These are phyloP conservation scores for Kwoniella botswanensis DNA, from an alignment of 768 basidiomycete genomes.

Conservation along the genomic window DNA sequence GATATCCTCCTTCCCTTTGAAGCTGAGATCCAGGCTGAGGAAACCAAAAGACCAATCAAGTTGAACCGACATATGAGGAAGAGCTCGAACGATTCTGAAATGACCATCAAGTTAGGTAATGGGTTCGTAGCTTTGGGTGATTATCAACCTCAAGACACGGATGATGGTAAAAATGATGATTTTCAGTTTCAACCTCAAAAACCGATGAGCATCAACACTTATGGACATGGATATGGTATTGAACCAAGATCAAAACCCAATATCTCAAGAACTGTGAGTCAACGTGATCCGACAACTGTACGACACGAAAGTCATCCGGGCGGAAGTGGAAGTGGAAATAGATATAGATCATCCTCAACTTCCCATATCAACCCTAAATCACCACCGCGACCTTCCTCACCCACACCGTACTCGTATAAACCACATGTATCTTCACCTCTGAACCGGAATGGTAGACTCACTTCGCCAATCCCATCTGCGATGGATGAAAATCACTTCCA, in stretches of 20 bases:
- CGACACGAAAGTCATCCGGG: not conserved
- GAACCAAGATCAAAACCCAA: not conserved
- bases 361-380: not conserved
- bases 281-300: not conserved
- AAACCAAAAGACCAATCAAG: not conserved
- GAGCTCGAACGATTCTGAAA: constrained; percentile 18
- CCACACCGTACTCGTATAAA: not conserved
- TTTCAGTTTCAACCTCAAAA: not conserved
- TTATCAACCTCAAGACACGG: not conserved
- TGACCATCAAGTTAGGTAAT: constrained; percentile 12
- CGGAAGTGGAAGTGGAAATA: not conserved
- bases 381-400: not conserved
- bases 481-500: not conserved
- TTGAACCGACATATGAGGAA: constrained; percentile 1
- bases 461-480: not conserved
- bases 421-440: not conserved
- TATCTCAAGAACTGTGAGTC: not conserved
- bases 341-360: constrained; percentile 1
- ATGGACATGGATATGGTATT: not conserved
- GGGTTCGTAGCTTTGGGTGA: constrained; percentile 1
- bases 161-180: not conserved
- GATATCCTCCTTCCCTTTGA: not conserved
- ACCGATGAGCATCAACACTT: not conserved
- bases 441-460: not conserved
- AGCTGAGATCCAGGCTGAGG: not conserved